Evolutionary conservation across 2,329 filamentous ascomycete genomes (phyloP), one percentile per base, ranked within the genome.

Genomic region (Chrysoporthe austroafricana): DNA sequence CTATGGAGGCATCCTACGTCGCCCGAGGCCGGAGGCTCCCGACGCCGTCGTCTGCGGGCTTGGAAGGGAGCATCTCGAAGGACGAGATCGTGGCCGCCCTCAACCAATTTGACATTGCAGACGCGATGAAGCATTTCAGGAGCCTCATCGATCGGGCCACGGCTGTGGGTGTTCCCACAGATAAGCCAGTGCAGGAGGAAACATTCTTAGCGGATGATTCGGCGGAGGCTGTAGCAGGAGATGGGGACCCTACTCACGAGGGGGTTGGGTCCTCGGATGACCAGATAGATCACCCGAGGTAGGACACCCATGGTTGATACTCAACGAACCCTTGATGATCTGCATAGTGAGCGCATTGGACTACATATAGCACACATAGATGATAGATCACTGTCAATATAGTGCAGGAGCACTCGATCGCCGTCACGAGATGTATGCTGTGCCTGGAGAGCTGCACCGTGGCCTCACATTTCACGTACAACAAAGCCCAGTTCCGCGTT

Each of bases 1-100:
- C 39, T 2, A 34, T 69, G 44, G 68, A 69, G 21, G 62, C 65
- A 8, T 48, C 63, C 4, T 54, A 67, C 32, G 42, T 63, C 5
- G 62, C 63, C 43, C 39, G 18, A 13, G 44, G 18, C 4, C 54
- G 9, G n/a, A 56, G 43, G 14, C n/a, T 61, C 39, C 59, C 59
- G 2, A 34, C 44, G 26, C 63, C 52, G 2, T 63, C 48, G 7
- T 4, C 67, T 13, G 46, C 18, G n/a, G 26, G 18, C 18, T 3
- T 56, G 26, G n/a, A 60, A 18, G 14, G 21, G 1, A 26, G 11
- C 2, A 50, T 46, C 18, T 7, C 52, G 5, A 21, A 4, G 11
- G 21, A 52, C 4, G 54, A 69, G 14, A 8, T 59, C 34, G 44
- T 13, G 16, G 34, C 42, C 4, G 67, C 43, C 3, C 39, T 62